Evolutionary conservation across 1,284 basidiomycete species (phyloP), one percentile per base, ranked within the genome.

Genomic region (Ustilago nuda): DNA sequence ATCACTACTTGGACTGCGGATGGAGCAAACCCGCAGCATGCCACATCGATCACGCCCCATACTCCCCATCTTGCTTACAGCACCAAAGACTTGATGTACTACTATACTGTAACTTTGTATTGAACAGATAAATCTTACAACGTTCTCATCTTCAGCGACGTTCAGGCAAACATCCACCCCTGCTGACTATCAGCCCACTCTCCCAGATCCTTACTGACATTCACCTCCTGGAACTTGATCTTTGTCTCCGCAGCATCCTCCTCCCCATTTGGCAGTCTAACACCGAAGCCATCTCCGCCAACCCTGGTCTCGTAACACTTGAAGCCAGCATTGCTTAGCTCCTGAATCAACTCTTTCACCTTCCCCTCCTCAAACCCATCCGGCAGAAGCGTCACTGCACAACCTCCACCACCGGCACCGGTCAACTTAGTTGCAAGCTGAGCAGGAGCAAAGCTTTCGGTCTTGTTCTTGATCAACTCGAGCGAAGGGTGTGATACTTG

Each of bases 371-470:
- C 54, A 87, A 80, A 60, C 87, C 94, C 90, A 87, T 98, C 94
- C 56, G 95, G 95, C 57, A 99, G 89, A 37, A 99, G 90, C 6
- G 95, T 98, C 33, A 99, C 94, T 2, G 96, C 93, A 83, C 97
- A 99, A 17, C 97, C 97, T 17, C 97, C 97, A 33, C 97, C 97
- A n/a, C 97, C 97, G 3, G 97, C 96, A 46, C 97, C 97, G 2
- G 97, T 99, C 61, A 99, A 87, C 88, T 99, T 99, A n/a, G 96
- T 98, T 76, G 91, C 91, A 54, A 99, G 88, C 27, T 73, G 39
- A 5, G 27, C 54, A 6, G 50, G 37, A 7, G 87, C 87, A 86
- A 92, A 93, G 8, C 91, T 91, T 71, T 87, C 82, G 0, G 94
- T 94, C 80, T 89, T 91, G 36, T 88, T 87, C 61, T 92, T 91